A percentile compares a stretch with the other conserved stretches of the same genome.
phyloP scores from a whole-genome alignment of 305 asterid genomes.

The Nicotiana rustica region DNA sequence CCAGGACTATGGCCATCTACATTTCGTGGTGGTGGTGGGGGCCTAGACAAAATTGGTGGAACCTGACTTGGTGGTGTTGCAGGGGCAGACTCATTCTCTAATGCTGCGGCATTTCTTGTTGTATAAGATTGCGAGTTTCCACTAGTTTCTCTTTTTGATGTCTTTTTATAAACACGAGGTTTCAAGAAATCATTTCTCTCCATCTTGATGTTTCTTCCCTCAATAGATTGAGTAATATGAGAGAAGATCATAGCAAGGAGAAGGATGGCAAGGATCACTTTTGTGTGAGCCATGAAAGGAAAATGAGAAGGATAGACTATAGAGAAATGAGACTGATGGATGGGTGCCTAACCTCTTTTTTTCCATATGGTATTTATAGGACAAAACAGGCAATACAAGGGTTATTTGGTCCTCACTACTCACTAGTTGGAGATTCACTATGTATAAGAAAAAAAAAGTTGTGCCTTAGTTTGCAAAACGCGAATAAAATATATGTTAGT shows the following conservation, averaged over 20 bases:
- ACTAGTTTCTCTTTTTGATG: background rate
- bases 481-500: background rate
- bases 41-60: conserved; percentile 29
- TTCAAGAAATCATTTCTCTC: conserved; percentile 30
- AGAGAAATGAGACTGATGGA: conserved; percentile 22
- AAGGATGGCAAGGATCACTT: conserved; percentile 41
- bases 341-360: conserved; percentile 30
- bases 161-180: conserved; percentile 25
- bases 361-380: conserved; percentile 57
- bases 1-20: conserved; percentile 54
- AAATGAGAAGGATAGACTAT: conserved; percentile 20
- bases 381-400: conserved; percentile 2
- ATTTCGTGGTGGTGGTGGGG: conserved; percentile 40
- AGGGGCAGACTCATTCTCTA: conserved; percentile 31
- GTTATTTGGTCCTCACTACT: conserved; percentile 47
- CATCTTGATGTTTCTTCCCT: conserved; percentile 51
- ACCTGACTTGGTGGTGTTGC: conserved; percentile 31
- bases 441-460: background rate
- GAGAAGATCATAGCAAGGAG: conserved; percentile 48
- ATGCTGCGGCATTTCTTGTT: conserved; percentile 39
- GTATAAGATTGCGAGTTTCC: background rate
- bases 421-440: conserved; percentile 49
- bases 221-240: conserved; percentile 42
- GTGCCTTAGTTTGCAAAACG: conserved; percentile 31
- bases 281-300: conserved; percentile 51